Base-by-base conservation (phyloP, 306 rosid genomes). In the Pyrus bretschneideri region DNA sequence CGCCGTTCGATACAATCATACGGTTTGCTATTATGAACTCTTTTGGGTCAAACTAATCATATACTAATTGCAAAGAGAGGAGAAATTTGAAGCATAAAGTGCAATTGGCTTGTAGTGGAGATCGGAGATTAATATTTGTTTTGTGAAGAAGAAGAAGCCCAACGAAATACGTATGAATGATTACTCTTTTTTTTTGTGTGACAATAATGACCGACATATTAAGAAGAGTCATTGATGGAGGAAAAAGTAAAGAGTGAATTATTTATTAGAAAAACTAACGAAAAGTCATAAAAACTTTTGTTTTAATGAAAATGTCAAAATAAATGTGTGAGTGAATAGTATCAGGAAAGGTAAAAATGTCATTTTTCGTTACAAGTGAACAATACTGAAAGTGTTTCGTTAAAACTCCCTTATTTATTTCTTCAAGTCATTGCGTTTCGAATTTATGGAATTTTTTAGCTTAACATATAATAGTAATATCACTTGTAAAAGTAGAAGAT, bases 1-100 rank as follows among this genome's bases (percentile, higher is more conserved):
- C 87, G 89, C 98, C 96, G 90, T 86, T 87, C 81, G 84, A 86
- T 86, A 76, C 88, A 90, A 90, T 80, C 85, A 86, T 86, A 67
- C 72, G 72, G 81, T 81, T 80, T 71, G 66, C 46, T 70, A 81
- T 86, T 2, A 86, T 86, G 44, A 72, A 80, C 79, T 76, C 84
- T 82, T 88, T 90, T 82, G 63, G 86, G 91, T 90, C 90, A 90
- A 85, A 82, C 83, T 86, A 90, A 87, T 87, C 79, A 82, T 86
- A 61, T 66, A 68, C 31, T 68, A 81, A 81, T 67, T 49, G 59
- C 71, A 57, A 79, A 21, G 59, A 79, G 33, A 68, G 31, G 72
- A 6, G 69, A 79, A 46, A 57, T 70, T 63, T 67, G 42, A 71
- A 81, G 52, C 71, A 45, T 33, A 86, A 84, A 80, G 87, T 40